phyloP scores from a whole-genome alignment of 2,329 filamentous ascomycete genomes.

The Penicillium corylophilum region DNA sequence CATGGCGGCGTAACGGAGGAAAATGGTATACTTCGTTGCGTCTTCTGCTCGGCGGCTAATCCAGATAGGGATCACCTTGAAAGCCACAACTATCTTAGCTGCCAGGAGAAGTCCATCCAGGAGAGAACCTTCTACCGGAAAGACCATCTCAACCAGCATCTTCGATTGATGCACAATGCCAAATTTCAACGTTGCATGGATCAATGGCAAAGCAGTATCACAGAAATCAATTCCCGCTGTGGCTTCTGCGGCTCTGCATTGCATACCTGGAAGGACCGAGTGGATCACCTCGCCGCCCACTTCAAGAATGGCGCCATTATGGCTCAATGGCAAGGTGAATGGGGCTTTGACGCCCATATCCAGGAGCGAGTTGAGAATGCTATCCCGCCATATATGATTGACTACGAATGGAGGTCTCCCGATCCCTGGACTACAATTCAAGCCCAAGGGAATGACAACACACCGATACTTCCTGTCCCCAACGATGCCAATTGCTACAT shows the following conservation, averaged over 20 bases:
- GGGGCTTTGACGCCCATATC: constrained; percentile 41
- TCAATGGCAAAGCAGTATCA: constrained; percentile 57
- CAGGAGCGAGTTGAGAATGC: constrained; percentile 38
- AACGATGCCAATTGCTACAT: constrained; percentile 43
- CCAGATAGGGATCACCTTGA: constrained; percentile 58
- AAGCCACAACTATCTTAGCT: constrained; percentile 58
- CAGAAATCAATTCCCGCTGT: constrained; percentile 52
- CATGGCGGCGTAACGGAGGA: constrained; percentile 53
- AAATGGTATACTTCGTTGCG: constrained; percentile 55
- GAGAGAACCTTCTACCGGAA: constrained; percentile 63
- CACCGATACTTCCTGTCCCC: constrained; percentile 26
- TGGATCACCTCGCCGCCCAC: constrained; percentile 43
- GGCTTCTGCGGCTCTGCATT: constrained; percentile 44
- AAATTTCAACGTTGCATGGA: constrained; percentile 58
- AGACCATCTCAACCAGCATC: constrained; percentile 62
- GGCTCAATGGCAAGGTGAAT: constrained; percentile 43
- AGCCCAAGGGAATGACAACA: constrained; percentile 10
- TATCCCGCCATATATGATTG: constrained; percentile 39
- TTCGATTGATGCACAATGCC: constrained; percentile 59
- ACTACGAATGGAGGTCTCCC: constrained; percentile 29
- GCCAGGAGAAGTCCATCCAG: constrained; percentile 60
- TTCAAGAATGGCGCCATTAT: constrained; percentile 41
- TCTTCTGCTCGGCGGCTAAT: constrained; percentile 57
- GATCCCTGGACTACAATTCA: constrained; percentile 35
- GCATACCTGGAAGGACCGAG: constrained; percentile 46